Percentiles rank a stretch among this genome's conserved stretches.
Conservation (phyloP, 192 early-diverging fungal species). For the Allomyces macrogynus region DNA sequence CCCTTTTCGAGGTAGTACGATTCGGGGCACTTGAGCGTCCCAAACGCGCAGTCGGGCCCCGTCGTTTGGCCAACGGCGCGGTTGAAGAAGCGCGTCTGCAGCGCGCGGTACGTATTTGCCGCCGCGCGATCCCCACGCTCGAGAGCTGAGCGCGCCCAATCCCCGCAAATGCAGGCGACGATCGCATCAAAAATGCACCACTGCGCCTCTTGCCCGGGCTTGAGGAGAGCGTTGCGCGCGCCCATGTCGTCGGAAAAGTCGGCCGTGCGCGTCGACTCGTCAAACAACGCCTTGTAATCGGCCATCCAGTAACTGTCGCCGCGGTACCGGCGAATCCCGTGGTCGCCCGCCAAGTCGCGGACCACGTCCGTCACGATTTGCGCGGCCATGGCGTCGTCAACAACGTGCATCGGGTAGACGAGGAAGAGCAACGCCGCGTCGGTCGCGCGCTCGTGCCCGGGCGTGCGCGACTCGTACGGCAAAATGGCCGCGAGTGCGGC, state of each 20-base stretch:
- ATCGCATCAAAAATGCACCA: conserved; percentile 20
- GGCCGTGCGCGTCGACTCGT: conserved; percentile 12
- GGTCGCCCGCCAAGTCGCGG: conserved; percentile 9
- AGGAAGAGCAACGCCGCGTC: conserved; percentile 16
- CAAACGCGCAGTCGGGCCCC: conserved; percentile 12
- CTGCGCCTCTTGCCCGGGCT: conserved; percentile 13
- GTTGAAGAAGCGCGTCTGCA: conserved; percentile 12
- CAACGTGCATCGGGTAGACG: conserved; percentile 12
- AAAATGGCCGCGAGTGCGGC: conserved; percentile 6
- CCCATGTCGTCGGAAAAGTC: conserved; percentile 16
- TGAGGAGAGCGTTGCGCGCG: conserved; percentile 9
- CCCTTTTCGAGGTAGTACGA: conserved; percentile 18
- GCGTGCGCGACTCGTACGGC: conserved; percentile 7
- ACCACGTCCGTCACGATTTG: conserved; percentile 8
- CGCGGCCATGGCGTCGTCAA: conserved; percentile 5
- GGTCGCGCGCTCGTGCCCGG: conserved; percentile 6
- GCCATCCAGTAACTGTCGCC: conserved; percentile 22
- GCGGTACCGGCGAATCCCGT: conserved; percentile 12
- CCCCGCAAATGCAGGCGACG: conserved; percentile 12
- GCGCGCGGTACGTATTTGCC: not conserved
- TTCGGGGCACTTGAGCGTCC: conserved; percentile 12
- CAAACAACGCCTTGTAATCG: conserved; percentile 14
- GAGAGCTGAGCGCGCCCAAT: not conserved
- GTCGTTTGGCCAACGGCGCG: conserved; percentile 15
- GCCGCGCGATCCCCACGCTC: not conserved